A percentile compares a stretch with the other conserved stretches of the same genome.
Evolutionary conservation across 2,329 filamentous ascomycete genomes (phyloP).

Genomic region (Ophiostoma piceae): DNA sequence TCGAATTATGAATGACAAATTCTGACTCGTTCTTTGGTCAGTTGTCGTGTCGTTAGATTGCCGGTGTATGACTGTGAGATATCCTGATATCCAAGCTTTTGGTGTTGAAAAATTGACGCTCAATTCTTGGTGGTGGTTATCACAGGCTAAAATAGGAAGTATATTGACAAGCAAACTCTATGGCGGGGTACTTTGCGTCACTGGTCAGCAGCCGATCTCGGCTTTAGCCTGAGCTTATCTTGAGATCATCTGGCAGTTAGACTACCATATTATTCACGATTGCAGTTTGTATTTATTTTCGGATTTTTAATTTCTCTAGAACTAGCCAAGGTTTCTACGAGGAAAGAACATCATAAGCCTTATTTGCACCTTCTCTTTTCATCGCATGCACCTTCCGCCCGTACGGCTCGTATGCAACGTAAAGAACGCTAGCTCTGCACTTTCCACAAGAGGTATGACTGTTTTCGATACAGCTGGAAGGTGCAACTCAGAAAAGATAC

Average conservation of each 20-base stretch:
- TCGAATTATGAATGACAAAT: neutral
- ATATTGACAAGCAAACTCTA: constrained; percentile 19
- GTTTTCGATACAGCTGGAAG: neutral
- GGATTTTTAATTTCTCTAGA: neutral
- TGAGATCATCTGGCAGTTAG: neutral
- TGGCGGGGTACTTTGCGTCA: constrained; percentile 25
- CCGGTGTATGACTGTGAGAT: neutral
- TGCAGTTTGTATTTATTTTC: neutral
- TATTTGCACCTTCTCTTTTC: neutral
- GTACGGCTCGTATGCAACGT: neutral
- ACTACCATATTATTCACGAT: neutral
- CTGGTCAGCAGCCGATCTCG: constrained; percentile 25
- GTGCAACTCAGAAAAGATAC: neutral
- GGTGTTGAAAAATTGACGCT: constrained; percentile 20
- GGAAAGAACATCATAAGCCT: neutral
- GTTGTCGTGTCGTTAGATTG: neutral
- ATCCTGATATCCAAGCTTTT: constrained; percentile 1
- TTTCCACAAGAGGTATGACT: neutral
- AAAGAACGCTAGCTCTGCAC: neutral
- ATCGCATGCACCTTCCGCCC: neutral
- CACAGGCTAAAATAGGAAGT: constrained; percentile 20
- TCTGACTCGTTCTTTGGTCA: neutral
- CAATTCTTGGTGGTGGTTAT: neutral
- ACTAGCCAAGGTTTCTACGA: neutral
- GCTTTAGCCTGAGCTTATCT: constrained; percentile 15